phyloP scores from a whole-genome alignment of 2,329 filamentous ascomycete genomes.

The Cordyceps fumosorosea region DNA sequence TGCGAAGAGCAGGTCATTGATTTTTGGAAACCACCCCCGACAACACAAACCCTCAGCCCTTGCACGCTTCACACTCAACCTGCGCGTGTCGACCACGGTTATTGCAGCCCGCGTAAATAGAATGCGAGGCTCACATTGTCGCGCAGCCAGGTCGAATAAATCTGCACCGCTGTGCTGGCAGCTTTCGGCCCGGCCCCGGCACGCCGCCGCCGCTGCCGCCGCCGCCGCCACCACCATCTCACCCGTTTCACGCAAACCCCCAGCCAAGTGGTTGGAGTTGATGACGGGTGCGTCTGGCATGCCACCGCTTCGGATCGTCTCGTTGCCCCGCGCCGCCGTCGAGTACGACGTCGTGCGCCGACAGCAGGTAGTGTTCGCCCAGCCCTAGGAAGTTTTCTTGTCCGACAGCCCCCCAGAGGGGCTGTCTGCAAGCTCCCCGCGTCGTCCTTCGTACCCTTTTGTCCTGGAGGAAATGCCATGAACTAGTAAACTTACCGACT shows the following conservation, averaged over 20 bases:
- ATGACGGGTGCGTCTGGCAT: slow-evolving; percentile 1
- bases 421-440: no score
- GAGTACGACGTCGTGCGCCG: not conserved
- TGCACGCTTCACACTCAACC: not conserved
- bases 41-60: not conserved
- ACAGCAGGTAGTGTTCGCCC: not conserved
- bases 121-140: not conserved
- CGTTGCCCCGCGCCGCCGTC: not conserved
- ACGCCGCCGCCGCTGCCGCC: no score
- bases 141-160: not conserved
- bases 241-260: not conserved
- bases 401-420: no score
- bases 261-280: slow-evolving; percentile 1
- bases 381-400: not conserved
- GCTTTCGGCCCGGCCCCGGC: not conserved
- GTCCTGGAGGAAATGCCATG: not conserved
- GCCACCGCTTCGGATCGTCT: not conserved
- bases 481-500: not conserved
- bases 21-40: no score
- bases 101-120: not conserved
- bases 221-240: not conserved
- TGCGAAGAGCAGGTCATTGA: not conserved
- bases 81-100: not conserved
- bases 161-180: not conserved
- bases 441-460: not conserved